Conservation (phyloP, 306 rosid genomes). For the Astragalus glycyphyllos region DNA sequence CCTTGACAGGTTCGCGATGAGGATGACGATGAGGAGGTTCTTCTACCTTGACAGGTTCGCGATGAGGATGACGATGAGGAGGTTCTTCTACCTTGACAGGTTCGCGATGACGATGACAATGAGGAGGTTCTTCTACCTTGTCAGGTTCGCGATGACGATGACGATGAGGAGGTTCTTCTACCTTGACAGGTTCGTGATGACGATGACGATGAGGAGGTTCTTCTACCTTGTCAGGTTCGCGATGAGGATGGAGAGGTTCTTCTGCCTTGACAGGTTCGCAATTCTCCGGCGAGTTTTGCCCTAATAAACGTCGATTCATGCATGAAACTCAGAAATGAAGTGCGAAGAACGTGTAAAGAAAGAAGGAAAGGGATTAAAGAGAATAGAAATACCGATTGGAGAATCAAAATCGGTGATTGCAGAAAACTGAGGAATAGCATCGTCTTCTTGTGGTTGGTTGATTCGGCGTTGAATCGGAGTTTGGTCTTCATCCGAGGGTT, state of each 20-base stretch:
- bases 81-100: constrained; percentile 40
- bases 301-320: constrained; percentile 34
- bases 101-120: background rate
- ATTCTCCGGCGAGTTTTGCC: constrained; percentile 34
- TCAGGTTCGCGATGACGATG: constrained; percentile 20
- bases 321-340: constrained; percentile 4
- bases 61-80: constrained; percentile 8
- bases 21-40: constrained; percentile 21
- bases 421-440: constrained; percentile 56
- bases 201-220: constrained; percentile 16
- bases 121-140: constrained; percentile 37
- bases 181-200: constrained; percentile 35
- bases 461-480: constrained; percentile 32
- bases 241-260: constrained; percentile 25
- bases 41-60: constrained; percentile 38
- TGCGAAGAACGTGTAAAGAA: background rate
- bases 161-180: constrained; percentile 36
- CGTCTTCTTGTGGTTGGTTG: constrained; percentile 11
- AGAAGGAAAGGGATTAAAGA: background rate
- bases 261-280: constrained; percentile 37
- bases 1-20: constrained; percentile 32
- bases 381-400: constrained; percentile 45
- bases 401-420: constrained; percentile 60
- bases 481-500: constrained; percentile 35
- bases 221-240: constrained; percentile 37